These are phyloP conservation scores for Heliosperma pusillum DNA, from an alignment of 148 eudicot species.

Conservation along the genomic window DNA sequence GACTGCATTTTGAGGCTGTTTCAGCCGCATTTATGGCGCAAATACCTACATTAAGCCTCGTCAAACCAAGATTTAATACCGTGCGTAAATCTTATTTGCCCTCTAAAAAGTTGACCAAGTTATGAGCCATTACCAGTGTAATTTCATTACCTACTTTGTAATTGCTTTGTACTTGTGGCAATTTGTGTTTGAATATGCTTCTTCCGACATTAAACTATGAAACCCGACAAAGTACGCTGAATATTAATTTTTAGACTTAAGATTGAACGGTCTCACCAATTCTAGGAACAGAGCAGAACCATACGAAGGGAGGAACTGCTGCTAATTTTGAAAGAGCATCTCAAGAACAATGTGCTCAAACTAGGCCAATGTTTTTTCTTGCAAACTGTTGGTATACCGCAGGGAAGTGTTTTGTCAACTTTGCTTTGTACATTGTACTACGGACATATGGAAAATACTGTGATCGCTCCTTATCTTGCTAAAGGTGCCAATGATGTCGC, in stretches of 20 bases:
- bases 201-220: not conserved
- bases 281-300: conserved; percentile 55
- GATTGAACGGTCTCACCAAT: not conserved
- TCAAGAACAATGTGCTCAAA: conserved; percentile 61
- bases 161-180: not conserved
- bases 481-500: conserved; percentile 27
- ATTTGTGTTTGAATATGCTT: conserved; percentile 6
- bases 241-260: not conserved
- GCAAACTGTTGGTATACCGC: conserved; percentile 91
- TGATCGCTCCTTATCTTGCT: conserved; percentile 53
- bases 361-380: conserved; percentile 42
- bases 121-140: too few species aligned
- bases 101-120: not conserved
- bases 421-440: conserved; percentile 80
- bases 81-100: too few species aligned
- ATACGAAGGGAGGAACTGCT: conserved; percentile 43
- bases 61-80: too few species aligned
- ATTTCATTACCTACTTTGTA: too few species aligned
- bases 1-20: too few species aligned
- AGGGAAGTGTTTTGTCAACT: conserved; percentile 83
- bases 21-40: too few species aligned
- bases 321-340: conserved; percentile 54
- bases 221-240: not conserved
- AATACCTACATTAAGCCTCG: too few species aligned
- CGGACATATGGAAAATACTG: conserved; percentile 65